Evolutionary conservation across 139 green algal species (phyloP), one percentile per base, ranked within the genome.

Genomic region (Chlamydomonas asymmetrica): DNA sequence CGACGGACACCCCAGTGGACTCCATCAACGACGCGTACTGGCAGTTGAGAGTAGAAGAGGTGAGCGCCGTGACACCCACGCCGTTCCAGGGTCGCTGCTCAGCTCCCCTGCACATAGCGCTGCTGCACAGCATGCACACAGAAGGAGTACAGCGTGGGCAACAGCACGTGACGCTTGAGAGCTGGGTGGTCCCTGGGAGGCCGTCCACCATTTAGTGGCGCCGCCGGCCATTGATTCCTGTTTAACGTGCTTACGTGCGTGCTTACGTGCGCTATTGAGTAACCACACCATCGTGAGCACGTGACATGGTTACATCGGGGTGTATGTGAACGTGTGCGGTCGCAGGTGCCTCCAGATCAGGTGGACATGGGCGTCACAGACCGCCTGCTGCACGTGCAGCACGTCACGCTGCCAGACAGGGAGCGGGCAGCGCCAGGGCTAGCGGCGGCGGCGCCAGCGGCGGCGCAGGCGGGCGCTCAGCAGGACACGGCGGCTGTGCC

Each of bases 1-100:
- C 84, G 3, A 37, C 62, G 5, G 54, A 56, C 10, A 87, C 95
- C 31, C 70, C 71, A 10, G 80, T 97, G 1, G 84, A 80, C 29
- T 50, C 29, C 31, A 84, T 97, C 70, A 92, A 93, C 71, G 93
- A 93, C 43, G 56, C 70, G 61, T 97, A 97, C 89, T 97, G 91
- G 92, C 85, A 74, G 27, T 66, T 95, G 38, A 75, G 92, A 0
- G 88, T 80, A 13, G 88, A 94, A 78, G 22, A 54, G 13, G 45
- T 16, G 45, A 16, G 13, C 45, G 13, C 45, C 13, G 13, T 52
- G 13, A 52, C 45, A 52, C 45, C 45, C 18, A 52, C 18, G 13
- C 18, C 18, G 45, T 52, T 16, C 13, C 45, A 52, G 13, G 13
- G 45, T 16, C 18, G 45, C 45, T 52, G 45, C 45, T 52, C 13